A percentile compares a stretch with the other conserved stretches of the same genome.
Evolutionary conservation across 768 basidiomycete species (phyloP).

Genomic region (Mycena crocata): DNA sequence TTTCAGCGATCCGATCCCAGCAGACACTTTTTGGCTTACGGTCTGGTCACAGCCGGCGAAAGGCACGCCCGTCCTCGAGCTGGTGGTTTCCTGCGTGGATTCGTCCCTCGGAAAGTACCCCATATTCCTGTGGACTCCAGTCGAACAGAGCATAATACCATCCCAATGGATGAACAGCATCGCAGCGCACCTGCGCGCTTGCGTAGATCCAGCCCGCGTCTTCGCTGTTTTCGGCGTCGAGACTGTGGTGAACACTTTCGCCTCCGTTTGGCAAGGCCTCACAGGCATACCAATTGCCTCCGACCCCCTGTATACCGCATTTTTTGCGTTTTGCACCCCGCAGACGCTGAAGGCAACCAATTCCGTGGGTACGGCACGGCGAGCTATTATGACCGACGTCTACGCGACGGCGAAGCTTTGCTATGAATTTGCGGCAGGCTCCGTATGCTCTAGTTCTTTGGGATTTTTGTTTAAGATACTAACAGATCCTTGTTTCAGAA

Average conservation of each 20-base stretch:
- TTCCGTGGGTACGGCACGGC: slow-evolving; percentile 49
- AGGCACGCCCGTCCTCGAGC: slow-evolving; percentile 46
- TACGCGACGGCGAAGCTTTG: slow-evolving; percentile 56
- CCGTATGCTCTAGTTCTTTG: slow-evolving; percentile 50
- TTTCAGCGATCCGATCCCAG: slow-evolving; percentile 33
- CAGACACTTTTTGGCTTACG: slow-evolving; percentile 61
- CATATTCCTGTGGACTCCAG: slow-evolving; percentile 62
- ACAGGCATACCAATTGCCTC: slow-evolving; percentile 51
- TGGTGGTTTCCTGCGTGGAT: slow-evolving; percentile 60
- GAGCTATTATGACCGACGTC: slow-evolving; percentile 51
- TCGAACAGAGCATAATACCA: slow-evolving; percentile 39
- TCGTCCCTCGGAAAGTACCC: slow-evolving; percentile 61
- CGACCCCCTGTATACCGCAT: slow-evolving; percentile 64
- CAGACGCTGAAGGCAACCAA: slow-evolving; percentile 46
- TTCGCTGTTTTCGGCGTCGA: slow-evolving; percentile 64
- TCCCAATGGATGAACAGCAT: slow-evolving; percentile 48
- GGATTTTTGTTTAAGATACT: slow-evolving; percentile 6
- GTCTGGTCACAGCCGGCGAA: slow-evolving; percentile 54
- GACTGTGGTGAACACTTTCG: slow-evolving; percentile 54
- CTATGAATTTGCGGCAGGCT: slow-evolving; percentile 63
- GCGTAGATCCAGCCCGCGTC: slow-evolving; percentile 55
- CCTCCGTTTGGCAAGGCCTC: slow-evolving; percentile 55
- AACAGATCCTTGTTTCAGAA: slow-evolving; percentile 43
- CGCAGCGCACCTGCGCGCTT: slow-evolving; percentile 48
- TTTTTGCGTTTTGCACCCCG: slow-evolving; percentile 56